Conservation (phyloP, 1,139 yeast species). For the Zhuliangozyma blackwelliae region DNA sequence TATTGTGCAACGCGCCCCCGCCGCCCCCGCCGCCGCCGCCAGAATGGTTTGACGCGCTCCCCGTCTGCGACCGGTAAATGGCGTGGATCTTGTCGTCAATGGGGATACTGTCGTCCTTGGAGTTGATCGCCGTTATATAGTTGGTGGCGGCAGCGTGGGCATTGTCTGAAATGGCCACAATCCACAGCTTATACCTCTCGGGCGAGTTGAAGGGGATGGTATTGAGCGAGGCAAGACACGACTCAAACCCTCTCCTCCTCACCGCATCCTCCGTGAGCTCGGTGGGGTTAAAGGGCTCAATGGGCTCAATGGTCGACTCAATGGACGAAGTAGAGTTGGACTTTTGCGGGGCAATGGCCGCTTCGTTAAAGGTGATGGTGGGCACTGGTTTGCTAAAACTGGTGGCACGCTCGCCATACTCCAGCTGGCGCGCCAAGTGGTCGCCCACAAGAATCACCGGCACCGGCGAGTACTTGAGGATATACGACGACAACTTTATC, state of each 20-base stretch:
- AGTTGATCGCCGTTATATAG: constrained; percentile 19
- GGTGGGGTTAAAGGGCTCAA: constrained; percentile 10
- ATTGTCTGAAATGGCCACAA: constrained; percentile 25
- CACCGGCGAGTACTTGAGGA: constrained; percentile 37
- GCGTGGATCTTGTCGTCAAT: constrained; percentile 28
- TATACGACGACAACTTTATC: constrained; percentile 36
- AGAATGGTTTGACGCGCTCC: not conserved
- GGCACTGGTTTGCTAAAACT: constrained; percentile 1
- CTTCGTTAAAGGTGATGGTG: constrained; percentile 7
- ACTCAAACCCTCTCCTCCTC: constrained; percentile 1
- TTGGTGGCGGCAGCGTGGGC: constrained; percentile 23
- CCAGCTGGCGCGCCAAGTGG: constrained; percentile 41
- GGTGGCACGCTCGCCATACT: constrained; percentile 52
- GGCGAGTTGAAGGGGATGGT: constrained; percentile 1
- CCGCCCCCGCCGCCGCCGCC: constrained; percentile 1
- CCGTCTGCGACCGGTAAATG: constrained; percentile 25
- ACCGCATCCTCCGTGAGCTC: constrained; percentile 6
- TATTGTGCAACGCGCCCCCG: too few species aligned
- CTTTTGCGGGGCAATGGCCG: not conserved
- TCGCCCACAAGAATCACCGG: constrained; percentile 41
- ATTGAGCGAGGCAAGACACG: not conserved
- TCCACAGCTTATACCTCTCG: constrained; percentile 18
- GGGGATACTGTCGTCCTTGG: constrained; percentile 19
- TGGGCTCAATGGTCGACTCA: constrained; percentile 9
- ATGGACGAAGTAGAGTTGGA: not conserved